Conservation (phyloP, 345 rosid species). For the Theobroma cacao region DNA sequence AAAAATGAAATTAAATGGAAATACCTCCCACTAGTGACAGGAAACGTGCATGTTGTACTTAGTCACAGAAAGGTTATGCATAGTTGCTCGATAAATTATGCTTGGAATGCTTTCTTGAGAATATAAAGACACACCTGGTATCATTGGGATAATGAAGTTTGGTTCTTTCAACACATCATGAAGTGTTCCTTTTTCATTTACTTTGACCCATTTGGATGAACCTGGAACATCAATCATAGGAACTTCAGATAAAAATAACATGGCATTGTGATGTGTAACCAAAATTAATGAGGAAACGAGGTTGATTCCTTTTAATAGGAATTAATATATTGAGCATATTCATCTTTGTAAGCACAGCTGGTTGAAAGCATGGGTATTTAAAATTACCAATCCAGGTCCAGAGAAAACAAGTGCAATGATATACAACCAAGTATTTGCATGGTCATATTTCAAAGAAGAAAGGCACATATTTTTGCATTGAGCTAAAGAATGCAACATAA, state of each 20-base stretch:
- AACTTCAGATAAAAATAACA: not conserved
- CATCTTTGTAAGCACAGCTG: not conserved
- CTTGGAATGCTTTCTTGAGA: not conserved
- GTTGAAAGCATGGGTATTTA: not conserved
- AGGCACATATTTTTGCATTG: not conserved
- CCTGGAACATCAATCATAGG: not conserved
- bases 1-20: too few species aligned
- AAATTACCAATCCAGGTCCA: not conserved
- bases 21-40: not conserved
- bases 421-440: not conserved
- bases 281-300: not conserved
- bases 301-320: not conserved
- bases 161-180: slow-evolving; percentile 65
- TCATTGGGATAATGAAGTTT: slow-evolving; percentile 56
- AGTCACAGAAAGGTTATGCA: not conserved
- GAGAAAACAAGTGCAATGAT: not conserved
- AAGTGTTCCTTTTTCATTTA: slow-evolving; percentile 65
- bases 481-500: not conserved
- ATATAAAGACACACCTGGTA: slow-evolving; percentile 57
- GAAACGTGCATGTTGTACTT: not conserved
- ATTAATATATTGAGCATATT: not conserved
- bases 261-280: not conserved
- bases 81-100: not conserved
- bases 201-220: slow-evolving; percentile 59
- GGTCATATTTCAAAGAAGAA: not conserved